Percentiles rank a stretch among this genome's conserved stretches.
Conservation (phyloP, 2,329 filamentous ascomycete species). For the Raffaelea albimanens region DNA sequence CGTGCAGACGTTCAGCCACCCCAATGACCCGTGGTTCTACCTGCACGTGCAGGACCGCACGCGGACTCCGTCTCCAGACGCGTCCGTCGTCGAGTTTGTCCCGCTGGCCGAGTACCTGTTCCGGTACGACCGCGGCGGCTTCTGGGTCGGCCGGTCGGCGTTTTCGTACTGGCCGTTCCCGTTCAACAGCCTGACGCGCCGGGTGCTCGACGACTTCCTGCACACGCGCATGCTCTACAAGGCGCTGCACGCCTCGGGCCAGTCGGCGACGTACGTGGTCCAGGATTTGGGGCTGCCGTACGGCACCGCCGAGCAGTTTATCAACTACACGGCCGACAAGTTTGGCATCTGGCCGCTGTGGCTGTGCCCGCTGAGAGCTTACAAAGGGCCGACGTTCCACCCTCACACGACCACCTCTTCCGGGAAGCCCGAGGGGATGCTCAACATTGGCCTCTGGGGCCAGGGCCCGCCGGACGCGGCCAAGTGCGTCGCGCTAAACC, state of each 20-base stretch:
- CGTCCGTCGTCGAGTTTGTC: conserved; percentile 40
- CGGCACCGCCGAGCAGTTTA: conserved; percentile 38
- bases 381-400: conserved; percentile 41
- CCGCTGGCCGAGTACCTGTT: conserved; percentile 66
- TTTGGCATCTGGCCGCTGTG: conserved; percentile 51
- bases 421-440: conserved; percentile 24
- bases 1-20: conserved; percentile 45
- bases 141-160: conserved; percentile 60
- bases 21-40: conserved; percentile 68
- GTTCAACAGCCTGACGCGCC: conserved; percentile 56
- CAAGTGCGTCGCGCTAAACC: conserved; percentile 61
- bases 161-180: conserved; percentile 59
- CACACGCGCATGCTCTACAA: conserved; percentile 68
- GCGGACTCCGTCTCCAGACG: conserved; percentile 5
- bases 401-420: conserved; percentile 24
- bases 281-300: conserved; percentile 57
- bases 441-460: conserved; percentile 71
- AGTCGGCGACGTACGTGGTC: conserved; percentile 55
- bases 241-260: conserved; percentile 58
- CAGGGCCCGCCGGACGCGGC: conserved; percentile 46
- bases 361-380: conserved; percentile 45
- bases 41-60: conserved; percentile 52
- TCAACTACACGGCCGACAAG: conserved; percentile 42
- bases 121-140: conserved; percentile 65
- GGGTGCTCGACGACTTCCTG: conserved; percentile 62